These are phyloP conservation scores for Porosira glacialis DNA, from an alignment of 352 stramenopile genomes.

Conservation along the genomic window DNA sequence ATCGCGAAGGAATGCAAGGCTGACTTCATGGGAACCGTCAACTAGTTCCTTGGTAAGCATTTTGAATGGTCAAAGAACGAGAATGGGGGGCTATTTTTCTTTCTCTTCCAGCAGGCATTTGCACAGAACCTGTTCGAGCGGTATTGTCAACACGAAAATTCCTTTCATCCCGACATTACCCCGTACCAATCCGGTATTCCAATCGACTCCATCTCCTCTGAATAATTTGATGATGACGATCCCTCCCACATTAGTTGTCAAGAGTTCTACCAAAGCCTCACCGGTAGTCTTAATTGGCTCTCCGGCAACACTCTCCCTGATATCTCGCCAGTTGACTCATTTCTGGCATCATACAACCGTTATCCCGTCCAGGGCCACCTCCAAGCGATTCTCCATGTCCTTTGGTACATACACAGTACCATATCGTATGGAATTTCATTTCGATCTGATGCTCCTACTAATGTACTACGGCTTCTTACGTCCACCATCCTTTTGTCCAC, in stretches of 20 bases:
- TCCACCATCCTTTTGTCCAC: neutral
- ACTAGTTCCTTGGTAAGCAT: slow-evolving; percentile 36
- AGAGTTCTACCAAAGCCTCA: slow-evolving; percentile 18
- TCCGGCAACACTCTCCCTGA: slow-evolving; percentile 27
- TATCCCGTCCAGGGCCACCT: slow-evolving; percentile 2
- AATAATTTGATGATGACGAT: neutral
- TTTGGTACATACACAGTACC: slow-evolving; percentile 27
- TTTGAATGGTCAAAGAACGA: slow-evolving; percentile 16
- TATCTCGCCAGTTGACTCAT: slow-evolving; percentile 13
- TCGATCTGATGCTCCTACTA: slow-evolving; percentile 3
- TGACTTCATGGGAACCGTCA: slow-evolving; percentile 44
- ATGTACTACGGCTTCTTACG: neutral
- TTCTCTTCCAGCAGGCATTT: slow-evolving; percentile 31
- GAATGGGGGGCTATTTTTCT: neutral
- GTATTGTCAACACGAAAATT: slow-evolving; percentile 1
- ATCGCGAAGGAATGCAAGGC: slow-evolving; percentile 12
- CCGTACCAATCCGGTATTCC: slow-evolving; percentile 34
- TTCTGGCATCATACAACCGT: slow-evolving; percentile 33
- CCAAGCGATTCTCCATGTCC: slow-evolving; percentile 8
- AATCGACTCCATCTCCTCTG: slow-evolving; percentile 28
- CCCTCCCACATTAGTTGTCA: neutral
- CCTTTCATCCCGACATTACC: slow-evolving; percentile 4
- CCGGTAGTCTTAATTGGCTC: slow-evolving; percentile 32
- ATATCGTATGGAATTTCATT: slow-evolving; percentile 3
- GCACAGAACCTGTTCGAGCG: slow-evolving; percentile 20